A percentile compares a stretch with the other conserved stretches of the same genome.
These are phyloP conservation scores for Phyllosticta citriasiana DNA, from an alignment of 2,329 filamentous ascomycete genomes.

Conservation along the genomic window DNA sequence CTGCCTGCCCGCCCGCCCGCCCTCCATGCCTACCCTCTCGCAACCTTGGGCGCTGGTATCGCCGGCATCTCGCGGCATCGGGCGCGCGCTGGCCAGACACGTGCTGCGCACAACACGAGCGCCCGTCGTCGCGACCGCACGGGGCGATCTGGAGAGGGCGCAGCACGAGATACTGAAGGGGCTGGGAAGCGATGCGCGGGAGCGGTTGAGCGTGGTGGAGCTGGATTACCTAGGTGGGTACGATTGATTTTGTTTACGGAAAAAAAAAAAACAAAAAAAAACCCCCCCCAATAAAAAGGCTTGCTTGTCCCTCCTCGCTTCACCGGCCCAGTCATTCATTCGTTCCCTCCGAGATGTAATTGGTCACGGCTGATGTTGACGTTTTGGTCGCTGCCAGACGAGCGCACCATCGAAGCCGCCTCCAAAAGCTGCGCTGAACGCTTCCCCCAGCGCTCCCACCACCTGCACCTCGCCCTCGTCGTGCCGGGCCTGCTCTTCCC, in stretches of 20 bases:
- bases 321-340: neutral
- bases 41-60: slow-evolving; percentile 41
- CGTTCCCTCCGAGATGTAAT: neutral
- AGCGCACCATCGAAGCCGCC: slow-evolving; percentile 48
- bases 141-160: slow-evolving; percentile 42
- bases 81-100: slow-evolving; percentile 49
- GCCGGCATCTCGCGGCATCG: slow-evolving; percentile 54
- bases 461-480: slow-evolving; percentile 55
- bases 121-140: slow-evolving; percentile 51
- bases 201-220: slow-evolving; percentile 41
- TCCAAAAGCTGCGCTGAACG: slow-evolving; percentile 45
- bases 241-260: too few species aligned
- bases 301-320: neutral
- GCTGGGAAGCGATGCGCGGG: slow-evolving; percentile 34
- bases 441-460: slow-evolving; percentile 34
- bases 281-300: too few species aligned
- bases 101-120: slow-evolving; percentile 47
- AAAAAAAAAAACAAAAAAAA: too few species aligned
- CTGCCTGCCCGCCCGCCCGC: neutral
- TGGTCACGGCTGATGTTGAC: neutral
- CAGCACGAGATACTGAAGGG: slow-evolving; percentile 42
- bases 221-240: slow-evolving; percentile 49
- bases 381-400: slow-evolving; percentile 36
- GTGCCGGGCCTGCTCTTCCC: slow-evolving; percentile 63
- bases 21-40: neutral